Conservation (phyloP, 805 yeast genomes). For the Naumovozyma baii region DNA sequence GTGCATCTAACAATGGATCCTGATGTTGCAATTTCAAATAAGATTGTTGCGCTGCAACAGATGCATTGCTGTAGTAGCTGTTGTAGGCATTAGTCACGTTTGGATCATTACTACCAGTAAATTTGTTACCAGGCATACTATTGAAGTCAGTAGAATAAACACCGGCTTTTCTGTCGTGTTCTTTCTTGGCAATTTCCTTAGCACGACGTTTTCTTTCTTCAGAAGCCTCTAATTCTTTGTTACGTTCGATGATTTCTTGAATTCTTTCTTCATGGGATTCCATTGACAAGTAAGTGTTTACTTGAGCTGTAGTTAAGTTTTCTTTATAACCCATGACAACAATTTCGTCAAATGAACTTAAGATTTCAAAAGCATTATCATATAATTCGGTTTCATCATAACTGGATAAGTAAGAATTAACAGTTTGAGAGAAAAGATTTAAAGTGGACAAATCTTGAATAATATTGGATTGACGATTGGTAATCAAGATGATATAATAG, state of each 20-base stretch:
- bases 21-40: conserved; percentile 15
- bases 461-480: conserved; percentile 84
- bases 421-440: conserved; percentile 73
- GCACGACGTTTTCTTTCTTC: conserved; percentile 96
- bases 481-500: conserved; percentile 78
- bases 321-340: conserved; percentile 84
- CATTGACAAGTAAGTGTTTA: conserved; percentile 86
- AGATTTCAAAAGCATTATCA: conserved; percentile 76
- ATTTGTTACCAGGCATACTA: conserved; percentile 13
- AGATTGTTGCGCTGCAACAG: conserved; percentile 32
- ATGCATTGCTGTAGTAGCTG: conserved; percentile 30
- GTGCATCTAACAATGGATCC: too few relatives aligned
- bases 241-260: conserved; percentile 93
- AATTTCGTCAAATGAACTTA: conserved; percentile 90
- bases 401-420: conserved; percentile 59
- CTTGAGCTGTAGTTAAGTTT: conserved; percentile 70
- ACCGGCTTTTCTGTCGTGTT: conserved; percentile 34
- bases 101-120: conserved; percentile 25
- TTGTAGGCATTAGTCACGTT: conserved; percentile 31
- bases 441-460: conserved; percentile 90
- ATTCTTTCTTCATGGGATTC: conserved; percentile 98
- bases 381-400: conserved; percentile 78
- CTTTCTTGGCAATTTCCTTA: conserved; percentile 75
- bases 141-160: conserved; percentile 23
- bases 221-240: conserved; percentile 92